Base-by-base conservation (phyloP, 1,139 yeast genomes). In the Debaryomyces psychrophilus region DNA sequence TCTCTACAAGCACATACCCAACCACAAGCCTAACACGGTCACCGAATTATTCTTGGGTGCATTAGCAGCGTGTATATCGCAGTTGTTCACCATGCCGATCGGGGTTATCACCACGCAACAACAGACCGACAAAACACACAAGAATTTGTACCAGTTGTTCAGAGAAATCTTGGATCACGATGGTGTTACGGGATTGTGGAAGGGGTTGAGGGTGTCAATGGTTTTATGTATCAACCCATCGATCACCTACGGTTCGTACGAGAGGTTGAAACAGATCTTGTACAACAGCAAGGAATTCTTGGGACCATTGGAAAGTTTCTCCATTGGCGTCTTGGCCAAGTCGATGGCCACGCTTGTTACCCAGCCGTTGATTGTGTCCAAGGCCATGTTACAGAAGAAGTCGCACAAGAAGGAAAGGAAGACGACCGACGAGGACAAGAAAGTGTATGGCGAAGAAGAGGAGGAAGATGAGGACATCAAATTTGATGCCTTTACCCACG, bases 151-250 rank as follows among this genome's bases (percentile, higher is more conserved):
- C 28, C 69, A 70, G 44, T 74, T 85, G 43, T 78, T 83, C 26
- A 68, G 73, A 49, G 82, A 83, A 48, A 78, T 88, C 37, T 65
- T 81, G 46, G 70, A 70, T n/a, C 83, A 85, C 42, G 89, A 87
- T 56, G 92, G 95, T 5, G 52, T 83, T 38, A 65, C 78, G 12
- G 95, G 95, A 0, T 79, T 88, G 50, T 89, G 96, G 96, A 77
- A 84, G 55, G 96, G 96, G 0, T 76, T 89, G 51, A 84, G 89
- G 62, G 96, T 90, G 8, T 83, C 90, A 9, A 68, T 89, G 58
- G 87, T 89, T 5, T 76, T 89, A 44, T 89, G 95, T 31, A 73
- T 85, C 50, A 89, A 89, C 68, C 96, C 96, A 4, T 85, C 95
- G 36, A 89, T 89, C 61, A 89, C 96, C 5, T 90, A 88, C 63